Evolutionary conservation across 768 basidiomycete species (phyloP), one percentile per base, ranked within the genome.

Genomic region (Lactarius akahatsu): DNA sequence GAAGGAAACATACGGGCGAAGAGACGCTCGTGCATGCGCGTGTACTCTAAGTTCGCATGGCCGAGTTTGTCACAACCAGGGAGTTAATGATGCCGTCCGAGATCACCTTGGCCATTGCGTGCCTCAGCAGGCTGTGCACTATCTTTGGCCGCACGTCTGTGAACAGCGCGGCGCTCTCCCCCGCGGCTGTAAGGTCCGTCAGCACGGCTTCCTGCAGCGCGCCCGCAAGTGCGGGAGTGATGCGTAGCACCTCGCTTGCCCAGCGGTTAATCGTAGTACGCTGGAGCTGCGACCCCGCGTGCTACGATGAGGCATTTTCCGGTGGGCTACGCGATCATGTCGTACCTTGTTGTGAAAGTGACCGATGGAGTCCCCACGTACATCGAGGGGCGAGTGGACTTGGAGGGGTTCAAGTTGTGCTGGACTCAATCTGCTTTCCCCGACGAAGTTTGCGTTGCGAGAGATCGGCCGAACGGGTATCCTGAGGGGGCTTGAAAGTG

Each of bases 1-100:
- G 20, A 36, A 59, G 13, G 38, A 20, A n/a, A 80, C 91, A 73
- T 73, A 92, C 92, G 85, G 30, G 86, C 81, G 71, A 94, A 93
- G 59, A 95, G 83, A 71, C 93, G 90, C 74, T 94, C 93, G 74
- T 95, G 93, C 62, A 94, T 91, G 5, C 91, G 83, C 30, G 90
- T 89, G 57, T 95, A 79, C 74, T 94, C 91, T 66, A 88, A 75
- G 72, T 95, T 95, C 30, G 93, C 88, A 59, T 95, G 52, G 80
- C 82, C 15, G 90, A 92, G 73, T 92, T 92, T 57, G 93, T 94
- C 64, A 94, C 89, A 72, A 94, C 86, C 63, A 94, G 82, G 70
- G 89, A 90, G 73, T 95, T 95, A 72, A 95, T 82, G 77, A 94
- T 81, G 52, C 91, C 92, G 68, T 90, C 85, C 23, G 87, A 86